phyloP scores from a whole-genome alignment of 1,139 yeast genomes.

The Kodamaea sp. region DNA sequence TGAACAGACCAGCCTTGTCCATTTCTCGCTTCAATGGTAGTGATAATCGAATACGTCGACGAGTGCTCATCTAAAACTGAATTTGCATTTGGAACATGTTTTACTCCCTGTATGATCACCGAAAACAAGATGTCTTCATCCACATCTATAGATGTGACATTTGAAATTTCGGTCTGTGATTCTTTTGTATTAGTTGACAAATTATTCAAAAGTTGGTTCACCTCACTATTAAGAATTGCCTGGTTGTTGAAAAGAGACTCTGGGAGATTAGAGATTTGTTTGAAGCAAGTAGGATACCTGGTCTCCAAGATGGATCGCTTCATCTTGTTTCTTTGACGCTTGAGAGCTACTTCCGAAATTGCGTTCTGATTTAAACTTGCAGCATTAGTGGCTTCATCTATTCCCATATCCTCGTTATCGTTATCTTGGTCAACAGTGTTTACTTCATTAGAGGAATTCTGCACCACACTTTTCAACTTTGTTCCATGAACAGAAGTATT shows the following conservation, averaged over 20 bases:
- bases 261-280: slow-evolving; percentile 36
- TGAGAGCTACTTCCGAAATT: slow-evolving; percentile 36
- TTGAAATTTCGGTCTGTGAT: slow-evolving; percentile 23
- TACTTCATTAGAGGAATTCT: slow-evolving; percentile 26
- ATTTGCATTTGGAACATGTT: slow-evolving; percentile 20
- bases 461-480: slow-evolving; percentile 19
- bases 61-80: slow-evolving; percentile 8
- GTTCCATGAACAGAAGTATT: slow-evolving; percentile 50
- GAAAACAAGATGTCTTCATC: slow-evolving; percentile 45
- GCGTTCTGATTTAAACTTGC: slow-evolving; percentile 15
- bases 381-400: slow-evolving; percentile 22
- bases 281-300: slow-evolving; percentile 42
- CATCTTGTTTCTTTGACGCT: slow-evolving; percentile 35
- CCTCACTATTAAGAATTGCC: slow-evolving; percentile 33
- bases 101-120: slow-evolving; percentile 33
- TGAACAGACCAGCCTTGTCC: slow-evolving; percentile 44
- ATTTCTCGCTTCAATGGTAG: slow-evolving; percentile 43
- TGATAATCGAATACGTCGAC: slow-evolving; percentile 7
- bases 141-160: slow-evolving; percentile 30
- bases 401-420: slow-evolving; percentile 48
- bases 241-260: slow-evolving; percentile 41
- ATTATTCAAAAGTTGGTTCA: slow-evolving; percentile 26
- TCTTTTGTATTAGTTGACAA: slow-evolving; percentile 21
- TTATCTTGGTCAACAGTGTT: slow-evolving; percentile 35
- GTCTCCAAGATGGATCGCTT: slow-evolving; percentile 34